Evolutionary conservation across 73 alveolate species (phyloP).

Genomic region (Blepharisma japonicum): DNA sequence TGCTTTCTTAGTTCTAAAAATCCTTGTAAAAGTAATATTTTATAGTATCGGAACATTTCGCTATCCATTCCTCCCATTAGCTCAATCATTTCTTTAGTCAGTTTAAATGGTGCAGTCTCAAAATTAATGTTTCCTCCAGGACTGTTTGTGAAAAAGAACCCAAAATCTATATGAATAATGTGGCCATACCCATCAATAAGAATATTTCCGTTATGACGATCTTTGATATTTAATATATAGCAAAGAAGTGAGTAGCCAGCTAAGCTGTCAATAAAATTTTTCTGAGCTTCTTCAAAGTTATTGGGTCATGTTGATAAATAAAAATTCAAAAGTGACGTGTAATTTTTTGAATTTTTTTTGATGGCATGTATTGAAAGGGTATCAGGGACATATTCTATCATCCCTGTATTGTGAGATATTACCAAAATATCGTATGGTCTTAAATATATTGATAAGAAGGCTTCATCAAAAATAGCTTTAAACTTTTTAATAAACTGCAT

Average conservation of each 20-base stretch:
- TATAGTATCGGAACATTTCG: slow-evolving; percentile 44
- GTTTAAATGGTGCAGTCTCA: slow-evolving; percentile 97
- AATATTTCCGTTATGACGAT: slow-evolving; percentile 96
- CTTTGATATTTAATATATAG: slow-evolving; percentile 88
- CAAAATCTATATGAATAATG: slow-evolving; percentile 95
- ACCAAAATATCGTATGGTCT: slow-evolving; percentile 79
- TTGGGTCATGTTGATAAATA: slow-evolving; percentile 60
- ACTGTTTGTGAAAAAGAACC: slow-evolving; percentile 84
- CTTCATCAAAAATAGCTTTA: slow-evolving; percentile 65
- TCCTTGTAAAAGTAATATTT: slow-evolving; percentile 48
- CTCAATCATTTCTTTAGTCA: slow-evolving; percentile 89
- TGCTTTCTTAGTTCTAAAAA: slow-evolving; percentile 62
- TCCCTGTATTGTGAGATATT: slow-evolving; percentile 80
- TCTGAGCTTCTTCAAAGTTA: slow-evolving; percentile 65
- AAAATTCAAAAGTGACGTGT: slow-evolving; percentile 60
- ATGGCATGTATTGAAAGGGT: slow-evolving; percentile 74
- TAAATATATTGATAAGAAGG: slow-evolving; percentile 60
- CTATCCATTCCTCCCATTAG: slow-evolving; percentile 85
- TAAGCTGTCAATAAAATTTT: slow-evolving; percentile 63
- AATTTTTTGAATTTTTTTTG: slow-evolving; percentile 67
- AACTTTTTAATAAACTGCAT: slow-evolving; percentile 75
- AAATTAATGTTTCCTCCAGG: slow-evolving; percentile 95
- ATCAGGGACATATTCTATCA: slow-evolving; percentile 77
- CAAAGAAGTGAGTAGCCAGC: slow-evolving; percentile 92
- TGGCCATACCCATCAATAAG: slow-evolving; percentile 91